Base-by-base conservation (phyloP, 768 basidiomycete species). In the Hirschioporus abietinus region DNA sequence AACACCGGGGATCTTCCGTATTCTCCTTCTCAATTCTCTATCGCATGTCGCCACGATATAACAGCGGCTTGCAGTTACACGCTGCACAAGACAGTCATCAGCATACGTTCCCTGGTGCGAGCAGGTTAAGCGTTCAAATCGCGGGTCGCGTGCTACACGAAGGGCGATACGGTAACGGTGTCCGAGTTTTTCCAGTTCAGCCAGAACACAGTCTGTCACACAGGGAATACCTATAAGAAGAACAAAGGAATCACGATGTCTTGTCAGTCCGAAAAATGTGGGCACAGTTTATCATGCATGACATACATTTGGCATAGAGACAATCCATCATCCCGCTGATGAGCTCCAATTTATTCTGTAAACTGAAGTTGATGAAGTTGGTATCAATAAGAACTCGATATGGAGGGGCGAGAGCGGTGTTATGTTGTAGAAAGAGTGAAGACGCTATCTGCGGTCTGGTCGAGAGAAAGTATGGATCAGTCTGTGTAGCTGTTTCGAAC, bases 321-420 rank as follows among this genome's bases (percentile, higher is more conserved):
- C 95, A 96, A 74, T 99, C 97, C 97, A 99, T 99, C 97, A 99
- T 98, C n/a, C 93, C 95, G 72, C 90, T 88, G 24, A 98, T 83
- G 65, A 99, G 84, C 76, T 99, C 97, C 70, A 99, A 80, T 77
- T 98, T 97, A 78, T 99, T 99, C 80, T 99, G 97, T 63, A 99
- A 83, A 70, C 91, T 93, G 76, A 99, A 96, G 75, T 99, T 99
- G 83, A 99, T 99, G 72, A 99, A 99, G 76, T 99, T 99, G 75
- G 97, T 99, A 78, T 99, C 97, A 68, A 99, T 94, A 52, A 99
- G 86, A 27, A 99, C 93, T 23, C 96, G 88, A 75, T 99, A 99
- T 2, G 97, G 97, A 0, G 97, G 97, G 0, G 93, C 96, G 61
- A 99, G 91, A 23, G 97, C 91, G 24, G 91, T 89, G 76, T 99